Conservation (phyloP, 2,329 filamentous ascomycete species). For the Alternaria conjuncta region DNA sequence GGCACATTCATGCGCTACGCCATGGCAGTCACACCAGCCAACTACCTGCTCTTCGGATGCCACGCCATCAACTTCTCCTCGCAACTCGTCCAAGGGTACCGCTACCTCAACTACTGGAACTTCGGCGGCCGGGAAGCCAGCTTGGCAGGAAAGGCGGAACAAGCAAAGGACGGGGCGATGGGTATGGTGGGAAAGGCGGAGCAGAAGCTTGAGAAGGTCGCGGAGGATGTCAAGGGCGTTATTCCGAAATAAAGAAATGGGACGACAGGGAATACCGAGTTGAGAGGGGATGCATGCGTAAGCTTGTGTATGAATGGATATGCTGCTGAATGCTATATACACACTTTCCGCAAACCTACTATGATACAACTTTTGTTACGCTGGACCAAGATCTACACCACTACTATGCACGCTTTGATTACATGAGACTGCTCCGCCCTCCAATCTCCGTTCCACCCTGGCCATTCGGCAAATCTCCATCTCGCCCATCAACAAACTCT, state of each 20-base stretch:
- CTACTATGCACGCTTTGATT: not conserved
- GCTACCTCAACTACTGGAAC: constrained; percentile 67
- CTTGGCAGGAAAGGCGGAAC: constrained; percentile 45
- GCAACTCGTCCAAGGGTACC: constrained; percentile 66
- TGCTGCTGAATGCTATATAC: not conserved
- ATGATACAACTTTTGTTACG: not conserved
- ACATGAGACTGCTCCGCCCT: constrained; percentile 93
- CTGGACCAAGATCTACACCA: not conserved
- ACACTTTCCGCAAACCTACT: not conserved
- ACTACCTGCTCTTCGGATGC: constrained; percentile 73
- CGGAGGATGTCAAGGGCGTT: constrained; percentile 16
- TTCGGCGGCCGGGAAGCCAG: constrained; percentile 55
- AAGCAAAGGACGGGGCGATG: constrained; percentile 9
- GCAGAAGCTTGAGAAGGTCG: constrained; percentile 9
- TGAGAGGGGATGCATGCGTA: not conserved
- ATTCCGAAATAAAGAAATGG: constrained; percentile 13
- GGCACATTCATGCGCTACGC: constrained; percentile 72
- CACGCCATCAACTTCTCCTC: constrained; percentile 69
- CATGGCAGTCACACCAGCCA: constrained; percentile 66
- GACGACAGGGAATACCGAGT: not conserved
- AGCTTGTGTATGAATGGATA: not conserved
- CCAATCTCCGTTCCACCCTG: constrained; percentile 92
- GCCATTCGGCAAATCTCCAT: constrained; percentile 93
- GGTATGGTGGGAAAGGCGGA: constrained; percentile 7
- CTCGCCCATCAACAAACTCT: constrained; percentile 91